phyloP scores from a whole-genome alignment of 2,329 filamentous ascomycete species.

The Pyrenophora teres region DNA sequence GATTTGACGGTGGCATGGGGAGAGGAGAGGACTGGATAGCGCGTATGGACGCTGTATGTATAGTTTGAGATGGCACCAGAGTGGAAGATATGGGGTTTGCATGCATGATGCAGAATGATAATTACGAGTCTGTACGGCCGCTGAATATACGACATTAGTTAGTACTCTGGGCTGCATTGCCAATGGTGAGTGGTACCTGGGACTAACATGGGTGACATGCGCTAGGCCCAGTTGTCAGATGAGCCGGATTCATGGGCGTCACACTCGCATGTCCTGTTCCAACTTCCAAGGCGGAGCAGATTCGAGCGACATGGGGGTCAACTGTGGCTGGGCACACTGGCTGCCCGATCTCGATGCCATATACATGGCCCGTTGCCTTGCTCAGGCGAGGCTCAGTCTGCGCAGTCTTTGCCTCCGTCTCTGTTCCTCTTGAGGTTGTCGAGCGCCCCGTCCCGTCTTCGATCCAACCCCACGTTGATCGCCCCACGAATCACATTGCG shows the following conservation, averaged over 20 bases:
- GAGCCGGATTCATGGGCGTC: conserved; percentile 24
- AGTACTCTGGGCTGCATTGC: conserved; percentile 12
- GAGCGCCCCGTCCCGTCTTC: conserved; percentile 13
- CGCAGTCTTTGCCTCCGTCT: conserved; percentile 5
- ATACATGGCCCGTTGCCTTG: conserved; percentile 22
- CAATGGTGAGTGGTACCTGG: conserved; percentile 25
- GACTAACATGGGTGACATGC: conserved; percentile 20
- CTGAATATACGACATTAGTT: conserved; percentile 9
- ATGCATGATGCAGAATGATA: conserved; percentile 25
- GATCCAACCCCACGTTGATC: conserved; percentile 33
- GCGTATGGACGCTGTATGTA: conserved; percentile 21
- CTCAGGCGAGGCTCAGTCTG: conserved; percentile 24
- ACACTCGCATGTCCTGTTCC: conserved; percentile 25
- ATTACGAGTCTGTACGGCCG: conserved; percentile 30
- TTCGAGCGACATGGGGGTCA: conserved; percentile 32
- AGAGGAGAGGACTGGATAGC: conserved; percentile 8
- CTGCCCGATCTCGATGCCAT: conserved; percentile 27
- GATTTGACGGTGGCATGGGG: not conserved
- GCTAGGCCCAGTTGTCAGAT: conserved; percentile 21
- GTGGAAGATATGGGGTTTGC: conserved; percentile 23
- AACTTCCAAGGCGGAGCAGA: conserved; percentile 38
- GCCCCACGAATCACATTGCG: conserved; percentile 40
- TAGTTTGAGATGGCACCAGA: conserved; percentile 23
- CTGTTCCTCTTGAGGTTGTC: conserved; percentile 6
- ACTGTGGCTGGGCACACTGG: conserved; percentile 37